A percentile compares a stretch with the other conserved stretches of the same genome.
phyloP scores from a whole-genome alignment of 768 basidiomycete genomes.

The Russula emetica region DNA sequence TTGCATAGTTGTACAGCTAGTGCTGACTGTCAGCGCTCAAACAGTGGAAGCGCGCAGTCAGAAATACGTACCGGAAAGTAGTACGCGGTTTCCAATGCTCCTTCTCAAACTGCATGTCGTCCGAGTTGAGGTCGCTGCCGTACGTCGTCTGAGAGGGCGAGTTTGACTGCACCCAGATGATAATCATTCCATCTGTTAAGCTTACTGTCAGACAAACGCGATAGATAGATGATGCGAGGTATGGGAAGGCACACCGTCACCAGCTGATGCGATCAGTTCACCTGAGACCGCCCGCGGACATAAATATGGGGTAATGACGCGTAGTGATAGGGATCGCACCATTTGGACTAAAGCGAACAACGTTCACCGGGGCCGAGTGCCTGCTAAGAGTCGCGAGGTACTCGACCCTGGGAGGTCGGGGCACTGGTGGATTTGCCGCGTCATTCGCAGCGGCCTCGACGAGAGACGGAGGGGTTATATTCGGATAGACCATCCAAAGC shows the following conservation, averaged over 20 bases:
- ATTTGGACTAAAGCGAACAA: conserved; percentile 92
- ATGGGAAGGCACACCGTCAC: conserved; percentile 68
- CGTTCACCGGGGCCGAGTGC: conserved; percentile 94
- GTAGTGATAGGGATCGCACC: conserved; percentile 46
- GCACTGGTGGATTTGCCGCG: conserved; percentile 34
- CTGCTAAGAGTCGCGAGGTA: conserved; percentile 91
- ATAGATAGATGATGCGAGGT: conserved; percentile 9
- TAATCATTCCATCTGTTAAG: conserved; percentile 86
- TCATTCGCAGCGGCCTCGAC: conserved; percentile 40
- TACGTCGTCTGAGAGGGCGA: conserved; percentile 67
- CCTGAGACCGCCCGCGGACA: conserved; percentile 43
- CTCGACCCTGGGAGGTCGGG: conserved; percentile 82
- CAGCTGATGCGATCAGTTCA: conserved; percentile 91
- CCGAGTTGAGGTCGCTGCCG: conserved; percentile 74
- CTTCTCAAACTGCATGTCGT: conserved; percentile 84
- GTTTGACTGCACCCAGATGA: conserved; percentile 87
- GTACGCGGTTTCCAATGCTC: conserved; percentile 92
- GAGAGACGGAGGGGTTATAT: conserved; percentile 67
- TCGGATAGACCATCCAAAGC: conserved; percentile 95
- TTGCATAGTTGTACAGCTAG: conserved; percentile 87
- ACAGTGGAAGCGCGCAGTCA: conserved; percentile 1
- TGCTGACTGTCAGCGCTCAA: background rate
- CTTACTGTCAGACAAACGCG: conserved; percentile 4
- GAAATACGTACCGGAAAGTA: conserved; percentile 63
- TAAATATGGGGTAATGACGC: conserved; percentile 13